Evolutionary conservation across 257 asterid genomes (phyloP).

Genomic region (Cordia subcordata): DNA sequence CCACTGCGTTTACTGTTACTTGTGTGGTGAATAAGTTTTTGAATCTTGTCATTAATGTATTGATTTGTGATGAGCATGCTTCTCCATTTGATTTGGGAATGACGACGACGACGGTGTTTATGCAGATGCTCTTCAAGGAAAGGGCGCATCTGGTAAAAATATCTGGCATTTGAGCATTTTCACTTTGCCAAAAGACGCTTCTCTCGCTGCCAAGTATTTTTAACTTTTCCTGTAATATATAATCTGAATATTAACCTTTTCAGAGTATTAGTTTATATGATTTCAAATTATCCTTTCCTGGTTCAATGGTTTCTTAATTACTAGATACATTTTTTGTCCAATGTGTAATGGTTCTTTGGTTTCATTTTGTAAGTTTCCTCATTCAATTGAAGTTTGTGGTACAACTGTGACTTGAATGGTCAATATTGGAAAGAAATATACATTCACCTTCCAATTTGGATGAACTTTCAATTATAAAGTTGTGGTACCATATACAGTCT

Average conservation of each 20-base stretch:
- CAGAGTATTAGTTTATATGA: no score
- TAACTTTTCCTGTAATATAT: neutral
- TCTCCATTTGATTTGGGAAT: constrained; percentile 69
- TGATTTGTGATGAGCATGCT: constrained; percentile 98
- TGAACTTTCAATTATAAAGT: no score
- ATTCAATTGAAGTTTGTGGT: no score
- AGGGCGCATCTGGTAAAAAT: constrained; percentile 52
- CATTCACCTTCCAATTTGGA: no score
- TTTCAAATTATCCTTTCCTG: no score
- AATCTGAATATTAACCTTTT: neutral
- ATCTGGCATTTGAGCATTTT: constrained; percentile 45
- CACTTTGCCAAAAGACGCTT: constrained; percentile 11
- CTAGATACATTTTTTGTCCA: no score
- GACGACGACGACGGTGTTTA: constrained; percentile 19
- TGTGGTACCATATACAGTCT: no score
- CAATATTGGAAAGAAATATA: no score
- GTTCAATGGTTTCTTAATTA: no score
- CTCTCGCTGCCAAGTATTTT: constrained; percentile 1
- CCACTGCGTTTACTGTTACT: constrained; percentile 92
- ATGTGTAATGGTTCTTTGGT: no score
- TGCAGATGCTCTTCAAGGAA: constrained; percentile 45
- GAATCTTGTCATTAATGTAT: constrained; percentile 86
- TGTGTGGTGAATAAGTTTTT: constrained; percentile 95
- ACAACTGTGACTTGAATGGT: no score
- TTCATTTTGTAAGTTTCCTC: no score